Percentiles rank a stretch among this genome's conserved stretches.
phyloP scores from a whole-genome alignment of 2,329 filamentous ascomycete genomes.

The Neofusicoccum umdonicola region DNA sequence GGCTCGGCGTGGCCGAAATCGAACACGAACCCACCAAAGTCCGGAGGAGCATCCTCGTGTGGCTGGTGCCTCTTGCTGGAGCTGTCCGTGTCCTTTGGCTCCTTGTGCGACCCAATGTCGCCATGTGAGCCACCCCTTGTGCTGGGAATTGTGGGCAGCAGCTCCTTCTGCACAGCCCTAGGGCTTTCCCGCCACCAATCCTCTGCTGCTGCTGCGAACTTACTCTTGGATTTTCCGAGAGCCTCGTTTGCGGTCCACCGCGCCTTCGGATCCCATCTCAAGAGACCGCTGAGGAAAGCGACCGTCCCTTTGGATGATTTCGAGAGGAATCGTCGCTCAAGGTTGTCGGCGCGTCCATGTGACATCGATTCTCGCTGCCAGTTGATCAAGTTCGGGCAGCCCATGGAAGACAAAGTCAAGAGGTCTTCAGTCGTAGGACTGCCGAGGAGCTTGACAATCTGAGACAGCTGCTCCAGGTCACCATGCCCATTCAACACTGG shows the following conservation, averaged over 20 bases:
- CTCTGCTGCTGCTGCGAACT: constrained; percentile 19
- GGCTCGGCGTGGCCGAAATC: constrained; percentile 13
- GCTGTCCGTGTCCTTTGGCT: background rate
- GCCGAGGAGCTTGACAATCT: constrained; percentile 33
- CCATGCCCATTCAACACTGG: constrained; percentile 31
- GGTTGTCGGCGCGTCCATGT: constrained; percentile 25
- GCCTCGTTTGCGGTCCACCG: constrained; percentile 27
- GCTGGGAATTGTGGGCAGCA: constrained; percentile 35
- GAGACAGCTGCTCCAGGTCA: constrained; percentile 32
- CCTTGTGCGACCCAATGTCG: constrained; percentile 1
- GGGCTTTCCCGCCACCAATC: constrained; percentile 26
- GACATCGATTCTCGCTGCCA: constrained; percentile 23
- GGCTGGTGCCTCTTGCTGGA: background rate
- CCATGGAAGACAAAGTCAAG: constrained; percentile 20
- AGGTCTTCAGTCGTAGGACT: constrained; percentile 24
- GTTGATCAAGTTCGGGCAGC: constrained; percentile 21
- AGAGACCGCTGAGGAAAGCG: constrained; percentile 20
- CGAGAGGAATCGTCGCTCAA: constrained; percentile 29
- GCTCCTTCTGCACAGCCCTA: constrained; percentile 27
- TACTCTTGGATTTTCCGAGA: constrained; percentile 21
- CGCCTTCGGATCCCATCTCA: constrained; percentile 25
- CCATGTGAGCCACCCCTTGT: constrained; percentile 25
- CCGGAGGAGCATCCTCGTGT: background rate
- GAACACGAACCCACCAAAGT: constrained; percentile 16
- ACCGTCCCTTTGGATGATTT: constrained; percentile 28